A percentile compares a stretch with the other conserved stretches of the same genome.
Evolutionary conservation across 371 early-diverging fungal genomes (phyloP).

Genomic region (Syncephalastrum monosporum): DNA sequence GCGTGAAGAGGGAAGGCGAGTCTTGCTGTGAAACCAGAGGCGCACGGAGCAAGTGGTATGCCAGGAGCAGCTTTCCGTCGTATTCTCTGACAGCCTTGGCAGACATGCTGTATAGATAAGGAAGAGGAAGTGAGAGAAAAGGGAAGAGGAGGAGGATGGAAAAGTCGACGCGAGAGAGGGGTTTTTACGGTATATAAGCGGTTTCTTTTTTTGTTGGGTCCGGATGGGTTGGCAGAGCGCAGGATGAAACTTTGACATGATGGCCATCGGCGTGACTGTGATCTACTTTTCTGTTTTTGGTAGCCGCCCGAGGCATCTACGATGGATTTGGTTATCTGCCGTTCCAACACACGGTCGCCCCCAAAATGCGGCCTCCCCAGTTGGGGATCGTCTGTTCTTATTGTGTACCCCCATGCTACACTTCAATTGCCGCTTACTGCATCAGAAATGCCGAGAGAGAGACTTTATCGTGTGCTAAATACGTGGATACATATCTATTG

Average conservation of each 20-base stretch:
- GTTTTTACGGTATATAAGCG: neutral
- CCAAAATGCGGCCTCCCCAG: too few relatives aligned
- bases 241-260: slow-evolving; percentile 10
- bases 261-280: slow-evolving; percentile 10
- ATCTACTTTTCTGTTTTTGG: neutral
- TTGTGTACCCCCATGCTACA: too few relatives aligned
- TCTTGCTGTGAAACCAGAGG: slow-evolving; percentile 53
- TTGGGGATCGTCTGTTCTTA: too few relatives aligned
- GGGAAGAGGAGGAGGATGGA: slow-evolving; percentile 5
- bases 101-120: slow-evolving; percentile 64
- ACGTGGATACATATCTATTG: too few relatives aligned
- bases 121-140: slow-evolving; percentile 7
- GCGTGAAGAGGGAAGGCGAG: slow-evolving; percentile 59
- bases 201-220: slow-evolving; percentile 12
- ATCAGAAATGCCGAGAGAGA: too few relatives aligned
- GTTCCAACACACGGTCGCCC: neutral
- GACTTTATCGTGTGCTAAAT: too few relatives aligned
- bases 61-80: slow-evolving; percentile 94
- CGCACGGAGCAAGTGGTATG: slow-evolving; percentile 81
- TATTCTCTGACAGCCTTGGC: slow-evolving; percentile 97
- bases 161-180: slow-evolving; percentile 4
- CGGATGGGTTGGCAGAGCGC: neutral
- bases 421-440: too few relatives aligned
- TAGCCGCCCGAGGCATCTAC: too few relatives aligned
- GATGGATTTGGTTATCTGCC: slow-evolving; percentile 2